Percentiles rank a stretch among this genome's conserved stretches.
Conservation (phyloP, 257 asterid species). For the Salvia hispanica region DNA sequence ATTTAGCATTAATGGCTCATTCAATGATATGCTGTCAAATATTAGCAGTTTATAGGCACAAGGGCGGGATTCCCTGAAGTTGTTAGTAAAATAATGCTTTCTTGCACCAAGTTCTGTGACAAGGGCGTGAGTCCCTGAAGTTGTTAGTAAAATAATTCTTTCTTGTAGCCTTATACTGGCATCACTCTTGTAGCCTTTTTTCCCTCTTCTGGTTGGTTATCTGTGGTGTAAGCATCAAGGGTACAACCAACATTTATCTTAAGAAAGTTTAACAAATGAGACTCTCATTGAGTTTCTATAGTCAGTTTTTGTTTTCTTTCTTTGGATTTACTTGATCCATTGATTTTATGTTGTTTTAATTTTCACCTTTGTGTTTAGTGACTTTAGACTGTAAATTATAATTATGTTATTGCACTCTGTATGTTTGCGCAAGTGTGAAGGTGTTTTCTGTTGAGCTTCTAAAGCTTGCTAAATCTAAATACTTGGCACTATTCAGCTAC, state of each 20-base stretch:
- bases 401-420: background rate
- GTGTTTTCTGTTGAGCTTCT: conserved; percentile 1
- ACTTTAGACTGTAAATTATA: too few relatives aligned
- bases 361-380: background rate
- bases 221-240: conserved; percentile 1
- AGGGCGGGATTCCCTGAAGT: background rate
- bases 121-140: too few relatives aligned
- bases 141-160: too few relatives aligned
- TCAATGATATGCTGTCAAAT: background rate
- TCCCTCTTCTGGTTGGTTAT: background rate
- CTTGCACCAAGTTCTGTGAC: background rate
- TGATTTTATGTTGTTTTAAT: background rate
- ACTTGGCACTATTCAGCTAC: conserved; percentile 4
- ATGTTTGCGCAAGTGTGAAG: background rate
- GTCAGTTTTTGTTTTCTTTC: background rate
- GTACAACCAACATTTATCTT: background rate
- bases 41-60: background rate
- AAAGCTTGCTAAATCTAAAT: background rate
- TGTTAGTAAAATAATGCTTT: background rate
- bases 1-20: background rate
- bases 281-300: background rate
- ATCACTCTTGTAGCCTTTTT: background rate
- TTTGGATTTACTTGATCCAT: background rate
- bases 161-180: background rate
- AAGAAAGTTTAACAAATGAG: background rate